A percentile compares a stretch with the other conserved stretches of the same genome.
These are phyloP conservation scores for Populus simonii DNA, from an alignment of 345 rosid genomes.

Conservation along the genomic window DNA sequence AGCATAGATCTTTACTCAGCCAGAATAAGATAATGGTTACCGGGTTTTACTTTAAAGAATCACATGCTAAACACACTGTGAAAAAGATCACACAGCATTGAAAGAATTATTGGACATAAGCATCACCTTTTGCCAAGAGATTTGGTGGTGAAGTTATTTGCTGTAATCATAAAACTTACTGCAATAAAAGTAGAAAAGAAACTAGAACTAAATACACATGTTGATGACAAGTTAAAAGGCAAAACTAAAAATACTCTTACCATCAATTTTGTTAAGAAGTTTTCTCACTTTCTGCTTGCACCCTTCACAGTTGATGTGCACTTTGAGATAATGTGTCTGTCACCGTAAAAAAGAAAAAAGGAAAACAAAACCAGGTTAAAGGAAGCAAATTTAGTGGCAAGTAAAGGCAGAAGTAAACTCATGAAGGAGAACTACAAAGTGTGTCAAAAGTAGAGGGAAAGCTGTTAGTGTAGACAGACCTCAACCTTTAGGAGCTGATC, in stretches of 20 bases:
- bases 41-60: no score
- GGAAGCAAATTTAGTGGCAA: background rate
- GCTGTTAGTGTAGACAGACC: conserved; percentile 9
- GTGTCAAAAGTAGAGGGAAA: background rate
- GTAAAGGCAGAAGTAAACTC: background rate
- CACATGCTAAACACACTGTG: no score
- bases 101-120: no score
- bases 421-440: no score
- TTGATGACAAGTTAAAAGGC: background rate
- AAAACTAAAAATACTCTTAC: conserved; percentile 16
- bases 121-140: no score
- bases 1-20: background rate
- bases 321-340: conserved; percentile 64
- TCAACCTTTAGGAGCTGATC: conserved; percentile 41
- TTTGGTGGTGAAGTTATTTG: no score
- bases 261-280: conserved; percentile 64
- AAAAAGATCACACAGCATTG: no score
- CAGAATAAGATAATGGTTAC: no score
- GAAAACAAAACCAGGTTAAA: background rate
- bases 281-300: conserved; percentile 68
- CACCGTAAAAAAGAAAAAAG: background rate
- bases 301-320: conserved; percentile 70
- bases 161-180: no score
- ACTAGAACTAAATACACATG: background rate
- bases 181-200: background rate